phyloP scores from a whole-genome alignment of 768 basidiomycete species.

The Auricularia sp. region DNA sequence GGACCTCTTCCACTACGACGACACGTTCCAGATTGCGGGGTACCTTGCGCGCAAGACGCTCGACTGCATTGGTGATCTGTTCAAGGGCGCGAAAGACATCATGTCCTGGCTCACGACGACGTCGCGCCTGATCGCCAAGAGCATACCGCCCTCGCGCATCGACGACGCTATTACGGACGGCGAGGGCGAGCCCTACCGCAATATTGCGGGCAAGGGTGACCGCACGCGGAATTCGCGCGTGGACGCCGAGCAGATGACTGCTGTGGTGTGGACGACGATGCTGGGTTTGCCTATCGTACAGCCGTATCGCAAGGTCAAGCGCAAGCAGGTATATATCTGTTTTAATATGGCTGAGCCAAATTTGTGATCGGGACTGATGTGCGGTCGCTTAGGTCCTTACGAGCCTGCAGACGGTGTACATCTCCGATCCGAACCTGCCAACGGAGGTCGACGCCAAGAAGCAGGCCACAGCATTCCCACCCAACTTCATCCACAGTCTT shows the following conservation, averaged over 20 bases:
- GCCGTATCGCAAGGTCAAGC: conserved; percentile 77
- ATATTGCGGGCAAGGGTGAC: neutral
- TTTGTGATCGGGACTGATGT: neutral
- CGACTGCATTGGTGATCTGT: conserved; percentile 79
- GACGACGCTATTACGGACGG: conserved; percentile 29
- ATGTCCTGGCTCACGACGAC: conserved; percentile 83
- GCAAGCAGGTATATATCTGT: conserved; percentile 45
- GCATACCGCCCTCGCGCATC: conserved; percentile 66
- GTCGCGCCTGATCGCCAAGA: conserved; percentile 78
- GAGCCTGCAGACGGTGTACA: conserved; percentile 74
- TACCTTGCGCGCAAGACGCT: conserved; percentile 80
- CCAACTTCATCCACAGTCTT: conserved; percentile 95
- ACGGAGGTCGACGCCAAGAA: conserved; percentile 75
- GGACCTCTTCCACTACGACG: conserved; percentile 53
- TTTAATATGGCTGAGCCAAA: neutral
- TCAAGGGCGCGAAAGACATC: conserved; percentile 84
- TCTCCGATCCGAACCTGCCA: conserved; percentile 73
- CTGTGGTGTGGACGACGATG: conserved; percentile 93
- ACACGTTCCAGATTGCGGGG: conserved; percentile 61
- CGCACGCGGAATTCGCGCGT: conserved; percentile 30
- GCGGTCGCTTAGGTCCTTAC: conserved; percentile 47
- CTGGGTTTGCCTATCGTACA: conserved; percentile 94
- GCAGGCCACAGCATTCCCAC: conserved; percentile 95
- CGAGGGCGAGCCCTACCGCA: conserved; percentile 9
- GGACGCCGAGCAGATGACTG: conserved; percentile 86